Conservation (phyloP, 1,284 basidiomycete genomes). For the Volvariella volvacea region DNA sequence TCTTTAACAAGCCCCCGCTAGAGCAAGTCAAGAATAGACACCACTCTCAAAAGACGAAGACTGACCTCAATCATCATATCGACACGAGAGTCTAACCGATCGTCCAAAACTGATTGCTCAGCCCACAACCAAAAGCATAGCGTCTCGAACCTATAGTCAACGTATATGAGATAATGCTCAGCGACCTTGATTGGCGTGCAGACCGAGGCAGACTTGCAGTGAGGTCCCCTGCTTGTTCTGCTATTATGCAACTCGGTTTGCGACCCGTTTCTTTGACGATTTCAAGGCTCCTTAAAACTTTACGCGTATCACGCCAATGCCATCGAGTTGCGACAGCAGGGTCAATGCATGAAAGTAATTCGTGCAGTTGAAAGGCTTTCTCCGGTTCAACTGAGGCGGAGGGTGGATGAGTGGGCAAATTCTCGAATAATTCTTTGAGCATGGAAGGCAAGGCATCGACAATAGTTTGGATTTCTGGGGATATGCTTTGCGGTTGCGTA, state of each 20-base stretch:
- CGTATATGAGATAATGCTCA: not conserved
- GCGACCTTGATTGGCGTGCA: constrained; percentile 2
- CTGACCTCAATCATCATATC: constrained; percentile 80
- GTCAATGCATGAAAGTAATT: constrained; percentile 68
- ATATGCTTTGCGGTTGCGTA: not conserved
- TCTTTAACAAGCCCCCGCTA: constrained; percentile 85
- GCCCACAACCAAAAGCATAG: constrained; percentile 93
- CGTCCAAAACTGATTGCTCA: constrained; percentile 55
- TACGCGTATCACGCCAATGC: constrained; percentile 95
- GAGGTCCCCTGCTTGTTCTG: constrained; percentile 47
- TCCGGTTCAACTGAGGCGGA: constrained; percentile 46
- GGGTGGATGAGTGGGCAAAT: constrained; percentile 47
- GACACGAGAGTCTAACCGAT: constrained; percentile 74
- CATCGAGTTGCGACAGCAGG: constrained; percentile 74
- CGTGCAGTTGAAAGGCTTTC: constrained; percentile 56
- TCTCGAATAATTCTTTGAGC: constrained; percentile 42
- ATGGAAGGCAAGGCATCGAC: constrained; percentile 24
- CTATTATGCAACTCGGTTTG: constrained; percentile 64
- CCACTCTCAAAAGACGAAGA: constrained; percentile 1
- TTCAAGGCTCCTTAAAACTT: constrained; percentile 76
- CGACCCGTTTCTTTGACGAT: constrained; percentile 74
- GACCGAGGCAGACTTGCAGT: constrained; percentile 41
- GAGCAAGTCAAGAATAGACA: not conserved
- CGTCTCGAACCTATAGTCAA: constrained; percentile 48
- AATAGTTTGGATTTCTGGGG: constrained; percentile 1